Base-by-base conservation (phyloP, 352 stramenopile genomes). In the Phytophthora pistaciae region DNA sequence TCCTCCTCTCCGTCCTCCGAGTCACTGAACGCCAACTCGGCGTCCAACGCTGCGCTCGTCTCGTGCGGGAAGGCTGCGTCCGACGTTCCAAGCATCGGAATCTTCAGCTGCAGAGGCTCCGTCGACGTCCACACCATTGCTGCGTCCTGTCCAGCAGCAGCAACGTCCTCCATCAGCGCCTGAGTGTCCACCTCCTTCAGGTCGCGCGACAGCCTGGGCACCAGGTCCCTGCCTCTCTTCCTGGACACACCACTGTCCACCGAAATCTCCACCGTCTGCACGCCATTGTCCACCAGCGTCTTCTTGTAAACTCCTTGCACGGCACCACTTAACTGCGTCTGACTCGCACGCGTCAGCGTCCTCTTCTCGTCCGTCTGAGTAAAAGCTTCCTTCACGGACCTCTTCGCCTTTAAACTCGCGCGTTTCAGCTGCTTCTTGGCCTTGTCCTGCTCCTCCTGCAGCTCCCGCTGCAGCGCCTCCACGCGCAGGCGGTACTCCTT, bases 401-500 rank as follows among this genome's bases (percentile, higher is more conserved):
- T 18, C 13, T 42, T 42, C 36, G 36, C 36, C 36, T 42, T 42
- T 16, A 18, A 3, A 3, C 2, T 8, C 49, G 44, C 31, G 46
- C 18, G 64, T 64, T 69, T 75, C 56, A 44, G 44, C 49, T 13
- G 60, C n/a, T 68, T 46, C 42, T 64, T 74, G 16, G 50, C 31
- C 64, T 57, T 69, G n/a, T 58, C 42, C 20, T 64, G 29, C 54
- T 50, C 33, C 1, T 53, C 36, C 27, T 63, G 56, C 21, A 73
- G 50, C 72, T 82, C 71, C 20, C 16, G 55, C 59, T 78, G 62
- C 49, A 93, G 77, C 70, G 67, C 72, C 58, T 93, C 85, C 49
- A 90, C 78, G 21, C 77, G 75, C 53, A 87, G 25, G 1, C 85
- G 82, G 68, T 93, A 93, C 62, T 91, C 85, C 21, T 78, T 78